These are phyloP conservation scores for Pleurostoma richardsiae DNA, from an alignment of 2,329 filamentous ascomycete genomes.

Conservation along the genomic window DNA sequence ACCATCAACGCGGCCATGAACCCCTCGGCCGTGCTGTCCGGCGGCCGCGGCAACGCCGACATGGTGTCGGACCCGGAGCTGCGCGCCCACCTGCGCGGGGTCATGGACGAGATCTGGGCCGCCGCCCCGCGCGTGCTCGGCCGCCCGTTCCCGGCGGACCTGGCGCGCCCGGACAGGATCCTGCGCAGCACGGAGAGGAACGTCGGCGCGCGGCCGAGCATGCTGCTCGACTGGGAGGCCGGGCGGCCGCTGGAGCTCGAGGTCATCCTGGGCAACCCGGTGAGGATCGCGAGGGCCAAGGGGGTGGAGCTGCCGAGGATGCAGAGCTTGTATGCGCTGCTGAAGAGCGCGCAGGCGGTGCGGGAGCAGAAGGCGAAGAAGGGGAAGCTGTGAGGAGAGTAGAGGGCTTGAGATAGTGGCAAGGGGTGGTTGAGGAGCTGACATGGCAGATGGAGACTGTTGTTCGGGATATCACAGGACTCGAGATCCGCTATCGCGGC, in stretches of 20 bases:
- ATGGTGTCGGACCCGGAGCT: constrained; percentile 63
- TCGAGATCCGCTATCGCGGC: too few relatives aligned
- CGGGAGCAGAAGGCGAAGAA: not conserved
- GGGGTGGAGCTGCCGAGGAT: constrained; percentile 62
- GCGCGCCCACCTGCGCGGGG: constrained; percentile 52
- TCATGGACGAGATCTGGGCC: constrained; percentile 66
- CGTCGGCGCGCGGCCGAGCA: constrained; percentile 58
- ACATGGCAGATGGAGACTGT: too few relatives aligned
- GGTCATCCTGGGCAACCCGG: constrained; percentile 67
- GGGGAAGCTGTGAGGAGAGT: not conserved
- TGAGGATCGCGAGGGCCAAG: constrained; percentile 56
- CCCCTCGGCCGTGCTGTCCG: constrained; percentile 62
- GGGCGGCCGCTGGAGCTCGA: constrained; percentile 65
- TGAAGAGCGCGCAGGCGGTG: not conserved
- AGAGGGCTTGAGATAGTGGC: too few relatives aligned
- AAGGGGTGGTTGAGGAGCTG: too few relatives aligned
- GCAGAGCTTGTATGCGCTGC: constrained; percentile 34
- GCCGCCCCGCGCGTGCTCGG: constrained; percentile 61
- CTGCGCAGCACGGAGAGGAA: constrained; percentile 59
- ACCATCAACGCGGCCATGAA: constrained; percentile 75
- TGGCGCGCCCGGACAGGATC: constrained; percentile 60
- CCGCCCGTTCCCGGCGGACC: constrained; percentile 49
- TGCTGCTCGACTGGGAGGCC: constrained; percentile 67
- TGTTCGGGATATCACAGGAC: too few relatives aligned
- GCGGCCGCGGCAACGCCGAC: constrained; percentile 58